Conservation (phyloP, 139 green algal species). For the Desmodesmus armatus region DNA sequence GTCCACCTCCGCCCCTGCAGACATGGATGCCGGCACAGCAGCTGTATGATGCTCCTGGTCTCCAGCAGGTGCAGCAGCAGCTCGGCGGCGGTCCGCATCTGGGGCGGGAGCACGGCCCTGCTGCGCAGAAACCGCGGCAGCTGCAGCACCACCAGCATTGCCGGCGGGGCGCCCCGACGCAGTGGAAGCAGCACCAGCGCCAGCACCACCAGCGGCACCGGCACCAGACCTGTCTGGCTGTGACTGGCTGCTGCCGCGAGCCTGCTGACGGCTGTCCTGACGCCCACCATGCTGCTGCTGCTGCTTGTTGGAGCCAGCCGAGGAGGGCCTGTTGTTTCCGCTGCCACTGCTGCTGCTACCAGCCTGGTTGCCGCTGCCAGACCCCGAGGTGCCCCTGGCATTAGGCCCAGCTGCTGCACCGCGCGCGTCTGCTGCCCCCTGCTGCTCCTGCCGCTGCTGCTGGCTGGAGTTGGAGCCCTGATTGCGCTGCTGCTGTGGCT, state of each 20-base stretch:
- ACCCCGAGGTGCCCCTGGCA: background rate
- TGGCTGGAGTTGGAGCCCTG: no score
- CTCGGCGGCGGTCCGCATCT: no score
- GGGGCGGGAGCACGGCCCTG: background rate
- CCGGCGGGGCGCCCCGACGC: no score
- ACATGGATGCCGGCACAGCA: background rate
- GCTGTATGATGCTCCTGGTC: background rate
- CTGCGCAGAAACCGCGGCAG: no score
- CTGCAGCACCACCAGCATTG: background rate
- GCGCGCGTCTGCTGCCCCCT: background rate
- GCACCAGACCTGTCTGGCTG: no score
- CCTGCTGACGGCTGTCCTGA: background rate
- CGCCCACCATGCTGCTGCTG: slow-evolving; percentile 8
- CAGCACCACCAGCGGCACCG: background rate
- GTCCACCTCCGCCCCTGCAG: background rate
- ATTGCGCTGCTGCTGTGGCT: background rate
- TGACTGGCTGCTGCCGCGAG: background rate
- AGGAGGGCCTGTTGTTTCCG: background rate
- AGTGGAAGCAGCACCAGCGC: no score
- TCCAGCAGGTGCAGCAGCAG: background rate
- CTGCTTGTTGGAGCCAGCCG: background rate
- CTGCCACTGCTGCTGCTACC: background rate
- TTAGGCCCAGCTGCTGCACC: background rate
- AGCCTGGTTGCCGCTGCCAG: background rate
- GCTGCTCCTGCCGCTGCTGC: no score